Evolutionary conservation across 108 stramenopile species (phyloP), one percentile per base, ranked within the genome.

Genomic region (Nitzschia sp.): DNA sequence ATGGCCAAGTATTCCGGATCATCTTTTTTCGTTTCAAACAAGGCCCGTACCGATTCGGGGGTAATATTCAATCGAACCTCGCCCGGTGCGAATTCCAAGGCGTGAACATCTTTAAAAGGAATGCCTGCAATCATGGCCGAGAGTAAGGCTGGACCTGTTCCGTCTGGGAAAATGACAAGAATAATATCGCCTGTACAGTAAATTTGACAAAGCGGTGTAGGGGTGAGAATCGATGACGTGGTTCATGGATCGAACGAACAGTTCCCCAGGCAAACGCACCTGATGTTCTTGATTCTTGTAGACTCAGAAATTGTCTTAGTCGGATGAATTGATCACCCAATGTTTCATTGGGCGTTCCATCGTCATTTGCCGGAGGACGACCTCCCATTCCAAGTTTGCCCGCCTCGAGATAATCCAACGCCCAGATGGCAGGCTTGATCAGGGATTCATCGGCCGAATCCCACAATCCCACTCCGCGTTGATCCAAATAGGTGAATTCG

Each of bases 401-500:
- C 60, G 76, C 77, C 55, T 84, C 83, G 2, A 54, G 58, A 24
- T 66, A 46, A 28, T 71, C 66, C 17, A 81, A 45, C 9, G 76
- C 74, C 46, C 35, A 64, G 19, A 76, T 25, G 3, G 75, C 75
- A 13, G 46, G 49, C 45, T 76, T 49, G 1, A 61, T 68, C 19
- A 32, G 1, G 13, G 9, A 0, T 17, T 73, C 18, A 2, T 53
- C 28, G 34, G 61, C 58, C 17, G 59, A 68, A 60, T 86, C 67
- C 82, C 82, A 86, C 8, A 60, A 26, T n/a, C 85, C 85, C 1
- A 59, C 59, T 11, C 67, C 80, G 62, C 81, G 58, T 68, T 61
- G 80, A 67, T 84, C 85, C 79, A 86, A 77, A 56, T 75, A 86
- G 3, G 76, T 81, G 35, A 82, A 86, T 67, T 86, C 85, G 23